Evolutionary conservation across 805 yeast species (phyloP).

Genomic region (Saccharomycopsis fodiens): DNA sequence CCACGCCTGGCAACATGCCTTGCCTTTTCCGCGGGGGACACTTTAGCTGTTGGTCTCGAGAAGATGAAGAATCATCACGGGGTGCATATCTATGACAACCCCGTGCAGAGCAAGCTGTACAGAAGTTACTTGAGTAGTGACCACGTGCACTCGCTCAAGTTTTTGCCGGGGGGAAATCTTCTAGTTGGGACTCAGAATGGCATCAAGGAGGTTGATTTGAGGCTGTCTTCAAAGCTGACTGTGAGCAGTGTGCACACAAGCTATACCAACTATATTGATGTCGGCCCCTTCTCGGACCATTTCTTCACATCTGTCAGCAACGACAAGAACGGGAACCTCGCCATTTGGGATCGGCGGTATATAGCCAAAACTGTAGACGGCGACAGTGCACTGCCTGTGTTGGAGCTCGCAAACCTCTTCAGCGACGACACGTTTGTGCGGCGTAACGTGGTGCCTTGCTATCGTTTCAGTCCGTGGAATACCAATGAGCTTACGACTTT

Average conservation of each 20-base stretch:
- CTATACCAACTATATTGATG: conserved; percentile 11
- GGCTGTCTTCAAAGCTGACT: background rate
- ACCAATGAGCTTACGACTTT: conserved; percentile 13
- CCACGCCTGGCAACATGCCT: conserved; percentile 5
- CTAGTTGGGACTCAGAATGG: conserved; percentile 11
- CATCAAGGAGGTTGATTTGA: conserved; percentile 11
- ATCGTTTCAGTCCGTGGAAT: conserved; percentile 10
- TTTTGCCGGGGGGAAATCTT: conserved; percentile 3
- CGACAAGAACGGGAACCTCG: conserved; percentile 11
- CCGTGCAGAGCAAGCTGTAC: background rate
- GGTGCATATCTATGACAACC: conserved; percentile 14
- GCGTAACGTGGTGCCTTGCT: conserved; percentile 12
- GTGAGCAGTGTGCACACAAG: conserved; percentile 3
- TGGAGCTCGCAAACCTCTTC: conserved; percentile 9
- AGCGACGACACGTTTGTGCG: background rate
- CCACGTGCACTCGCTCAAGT: conserved; percentile 9
- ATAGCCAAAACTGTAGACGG: background rate
- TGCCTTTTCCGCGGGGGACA: conserved; percentile 1
- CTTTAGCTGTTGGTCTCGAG: conserved; percentile 16
- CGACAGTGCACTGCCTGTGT: background rate
- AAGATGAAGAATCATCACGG: conserved; percentile 10
- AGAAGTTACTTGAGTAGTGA: conserved; percentile 8
- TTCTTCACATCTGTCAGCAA: conserved; percentile 16
- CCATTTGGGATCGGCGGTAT: conserved; percentile 18
- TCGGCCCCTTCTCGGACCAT: conserved; percentile 15